Conservation (phyloP, 148 eudicot species). For the Pouteria glomerata region DNA sequence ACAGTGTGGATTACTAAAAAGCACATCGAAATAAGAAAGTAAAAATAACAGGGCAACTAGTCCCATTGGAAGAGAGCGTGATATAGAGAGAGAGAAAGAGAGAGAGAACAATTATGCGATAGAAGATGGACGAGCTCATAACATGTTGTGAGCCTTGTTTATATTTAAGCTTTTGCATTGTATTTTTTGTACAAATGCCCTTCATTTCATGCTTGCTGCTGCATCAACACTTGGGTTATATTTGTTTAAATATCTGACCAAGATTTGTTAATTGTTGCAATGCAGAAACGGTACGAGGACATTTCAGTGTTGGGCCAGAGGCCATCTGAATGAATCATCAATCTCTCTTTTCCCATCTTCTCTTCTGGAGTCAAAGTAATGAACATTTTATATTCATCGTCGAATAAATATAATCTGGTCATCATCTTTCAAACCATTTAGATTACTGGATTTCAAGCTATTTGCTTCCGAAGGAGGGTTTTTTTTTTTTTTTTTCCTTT, state of each 20-base stretch:
- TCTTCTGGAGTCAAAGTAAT: background rate
- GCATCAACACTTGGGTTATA: background rate
- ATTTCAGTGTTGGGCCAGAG: conserved; percentile 52
- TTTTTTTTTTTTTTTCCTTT: background rate
- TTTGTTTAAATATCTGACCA: background rate
- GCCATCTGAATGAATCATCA: conserved; percentile 26
- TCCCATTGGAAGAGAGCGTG: too few species aligned
- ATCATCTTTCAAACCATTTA: background rate
- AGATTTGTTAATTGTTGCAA: background rate
- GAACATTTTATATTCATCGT: background rate
- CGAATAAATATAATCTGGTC: conserved; percentile 12
- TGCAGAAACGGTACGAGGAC: conserved; percentile 54
- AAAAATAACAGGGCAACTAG: too few species aligned
- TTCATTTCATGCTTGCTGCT: conserved; percentile 1
- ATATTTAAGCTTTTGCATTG: too few species aligned
- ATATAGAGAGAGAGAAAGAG: too few species aligned
- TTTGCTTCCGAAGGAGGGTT: background rate
- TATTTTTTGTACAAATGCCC: too few species aligned
- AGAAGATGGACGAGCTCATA: too few species aligned
- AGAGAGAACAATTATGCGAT: too few species aligned
- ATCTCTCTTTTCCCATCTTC: background rate
- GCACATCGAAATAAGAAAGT: too few species aligned
- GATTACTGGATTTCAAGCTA: background rate
- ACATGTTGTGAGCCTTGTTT: too few species aligned
- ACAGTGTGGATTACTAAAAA: too few species aligned